Conservation (phyloP, 225 moss, liverwort and hornwort genomes). For the Physcomitrellopsis africana region DNA sequence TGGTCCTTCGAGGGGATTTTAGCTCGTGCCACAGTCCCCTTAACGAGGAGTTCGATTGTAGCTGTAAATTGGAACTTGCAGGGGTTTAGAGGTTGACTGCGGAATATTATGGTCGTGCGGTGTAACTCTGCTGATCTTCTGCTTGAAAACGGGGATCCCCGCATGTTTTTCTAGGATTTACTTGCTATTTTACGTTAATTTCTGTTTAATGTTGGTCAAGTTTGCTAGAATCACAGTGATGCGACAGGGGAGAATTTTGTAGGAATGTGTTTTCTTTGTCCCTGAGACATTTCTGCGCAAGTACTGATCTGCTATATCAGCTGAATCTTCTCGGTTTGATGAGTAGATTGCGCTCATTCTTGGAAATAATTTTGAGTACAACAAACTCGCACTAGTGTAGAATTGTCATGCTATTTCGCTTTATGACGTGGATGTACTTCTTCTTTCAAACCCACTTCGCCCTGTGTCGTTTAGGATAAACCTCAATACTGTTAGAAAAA, state of each 20-base stretch:
- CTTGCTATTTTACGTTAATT: too few relatives aligned
- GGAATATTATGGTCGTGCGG: slow-evolving; percentile 17
- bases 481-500: background rate
- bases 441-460: background rate
- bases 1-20: slow-evolving; percentile 32
- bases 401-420: background rate
- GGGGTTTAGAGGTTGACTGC: background rate
- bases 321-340: background rate
- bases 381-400: background rate
- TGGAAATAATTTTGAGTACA: too few relatives aligned
- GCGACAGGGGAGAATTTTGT: background rate
- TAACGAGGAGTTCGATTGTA: slow-evolving; percentile 13
- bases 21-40: slow-evolving; percentile 15
- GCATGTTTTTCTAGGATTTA: too few relatives aligned
- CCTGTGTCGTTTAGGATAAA: slow-evolving; percentile 3
- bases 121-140: background rate
- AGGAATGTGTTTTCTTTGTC: background rate
- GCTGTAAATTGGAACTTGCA: slow-evolving; percentile 26
- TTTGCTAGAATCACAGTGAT: slow-evolving; percentile 7
- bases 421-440: background rate
- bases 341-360: background rate
- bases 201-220: slow-evolving; percentile 12
- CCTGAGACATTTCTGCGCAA: background rate
- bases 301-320: background rate
- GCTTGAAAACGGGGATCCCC: background rate